Base-by-base conservation (phyloP, 352 stramenopile species). In the Globisporangium sylvaticum region DNA sequence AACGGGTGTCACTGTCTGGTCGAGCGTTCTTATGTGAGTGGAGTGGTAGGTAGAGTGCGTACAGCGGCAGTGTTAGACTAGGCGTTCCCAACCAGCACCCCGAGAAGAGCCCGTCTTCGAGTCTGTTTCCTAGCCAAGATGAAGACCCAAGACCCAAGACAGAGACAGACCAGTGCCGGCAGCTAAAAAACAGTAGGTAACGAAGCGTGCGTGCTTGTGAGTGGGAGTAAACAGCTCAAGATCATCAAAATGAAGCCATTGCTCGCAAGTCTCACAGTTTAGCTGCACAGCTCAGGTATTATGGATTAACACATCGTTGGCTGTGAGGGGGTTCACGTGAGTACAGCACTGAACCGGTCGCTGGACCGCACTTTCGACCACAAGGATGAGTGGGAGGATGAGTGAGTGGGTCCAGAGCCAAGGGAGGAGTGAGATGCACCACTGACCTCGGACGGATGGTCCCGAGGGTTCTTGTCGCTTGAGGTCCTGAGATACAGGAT, bases 1-100 rank as follows among this genome's bases (percentile, higher is more conserved):
- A 53, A 95, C 84, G 4, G 76, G 66, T 50, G 81, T 95, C 44
- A 95, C 84, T 2, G 70, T 93, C 24, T 93, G 83, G 86, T 91
- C 84, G 34, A 91, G 71, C 42, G 62, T 80, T 27, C 69, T 86
- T 44, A 69, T 72, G 62, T 58, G 34, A 66, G 24, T 32, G 22
- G 4, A 27, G 58, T 29, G 12, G 55, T 15, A 18, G 39, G 39
- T 48, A 48, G 39, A 48, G 29, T 34, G 44, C 29, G n/a, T 31
- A 31, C 24, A 61, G 55, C 20, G 9, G 54, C n/a, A 27, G 9
- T 37, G 29, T 18, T 42, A 46, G 18, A 48, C 18, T 15, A 48
- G 39, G 39, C 39, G 18, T n/a, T 46, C 39, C 15, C 18, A 48
- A 2, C 39, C 15, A 20, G 14, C 37, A 44, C 37, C 14, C 7